Evolutionary conservation across 1,284 basidiomycete species (phyloP).

Genomic region (Singerocomus rubriflavus): DNA sequence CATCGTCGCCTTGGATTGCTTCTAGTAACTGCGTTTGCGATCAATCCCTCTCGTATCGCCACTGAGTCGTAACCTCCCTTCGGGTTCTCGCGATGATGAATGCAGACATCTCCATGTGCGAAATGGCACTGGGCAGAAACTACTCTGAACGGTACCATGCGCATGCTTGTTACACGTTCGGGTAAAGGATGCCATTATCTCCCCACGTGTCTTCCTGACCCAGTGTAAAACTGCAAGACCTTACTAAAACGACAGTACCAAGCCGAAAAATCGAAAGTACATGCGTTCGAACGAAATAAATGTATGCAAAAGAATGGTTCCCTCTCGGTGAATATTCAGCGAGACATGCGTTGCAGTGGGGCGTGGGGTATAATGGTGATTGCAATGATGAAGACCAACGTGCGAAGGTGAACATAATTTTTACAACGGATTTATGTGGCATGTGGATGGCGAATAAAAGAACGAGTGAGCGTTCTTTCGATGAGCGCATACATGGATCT

Average conservation of each 20-base stretch:
- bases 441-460: background rate
- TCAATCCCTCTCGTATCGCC: background rate
- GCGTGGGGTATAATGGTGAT: conserved; percentile 5
- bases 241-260: conserved; percentile 25
- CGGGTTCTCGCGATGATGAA: background rate
- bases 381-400: background rate
- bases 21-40: background rate
- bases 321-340: conserved; percentile 1
- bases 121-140: background rate
- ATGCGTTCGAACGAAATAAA: conserved; percentile 16
- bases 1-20: background rate
- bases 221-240: background rate
- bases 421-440: conserved; percentile 4
- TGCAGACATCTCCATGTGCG: background rate
- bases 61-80: background rate
- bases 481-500: background rate
- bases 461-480: conserved; percentile 10
- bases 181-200: conserved; percentile 2
- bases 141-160: background rate
- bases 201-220: background rate
- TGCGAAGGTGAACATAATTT: conserved; percentile 1
- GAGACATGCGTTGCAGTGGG: background rate
- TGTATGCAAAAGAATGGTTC: conserved; percentile 5
- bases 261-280: conserved; percentile 22
- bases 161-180: background rate